Evolutionary conservation across 2,329 filamentous ascomycete genomes (phyloP), one percentile per base, ranked within the genome.

Genomic region (Rutstroemia sydowiana): DNA sequence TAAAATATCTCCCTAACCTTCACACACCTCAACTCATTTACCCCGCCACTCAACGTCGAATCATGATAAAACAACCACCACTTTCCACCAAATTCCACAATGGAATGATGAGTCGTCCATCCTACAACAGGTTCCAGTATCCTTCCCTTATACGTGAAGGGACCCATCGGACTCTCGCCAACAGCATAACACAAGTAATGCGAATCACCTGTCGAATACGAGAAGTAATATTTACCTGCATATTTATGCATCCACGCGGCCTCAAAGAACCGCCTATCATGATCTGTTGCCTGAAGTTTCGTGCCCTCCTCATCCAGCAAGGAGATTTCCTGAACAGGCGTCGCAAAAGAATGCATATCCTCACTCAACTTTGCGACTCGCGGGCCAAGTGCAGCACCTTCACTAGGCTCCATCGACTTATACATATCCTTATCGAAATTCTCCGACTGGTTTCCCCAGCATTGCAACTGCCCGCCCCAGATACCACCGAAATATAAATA

Each of bases 21-120:
- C 36, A 89, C 85, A 58, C 77, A 82, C 54, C 87, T 71, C 68
- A 91, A 64, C 66, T 91, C 86, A 62, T 84, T 80, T 48, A 86
- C 79, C 0, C 85, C 85, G 14, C 75, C 73, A 49, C 82, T 86
- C 51, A 88, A 66, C 64, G 81, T 78, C 54, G 81, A 81, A 69
- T 90, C 87, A 64, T 90, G 87, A 65, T 89, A 82, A 66, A 90
- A 90, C 52, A 91, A 66, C 68, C 80, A 90, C 79, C 85, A 89
- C 57, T 75, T 78, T 3, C 77, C 83, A 68, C 79, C 66, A 63
- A 86, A 88, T 72, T 89, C 84, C 9, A 84, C 84, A 59, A 91
- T 84, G 3, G 82, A 87, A 66, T 90, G 87, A 69, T 90, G 87
- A 50, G 87, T 91, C 40, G 87, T 90, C 87, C 87, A 91, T 1